Evolutionary conservation across 805 yeast species (phyloP).

Genomic region (Nakazawaea ishiwadae): DNA sequence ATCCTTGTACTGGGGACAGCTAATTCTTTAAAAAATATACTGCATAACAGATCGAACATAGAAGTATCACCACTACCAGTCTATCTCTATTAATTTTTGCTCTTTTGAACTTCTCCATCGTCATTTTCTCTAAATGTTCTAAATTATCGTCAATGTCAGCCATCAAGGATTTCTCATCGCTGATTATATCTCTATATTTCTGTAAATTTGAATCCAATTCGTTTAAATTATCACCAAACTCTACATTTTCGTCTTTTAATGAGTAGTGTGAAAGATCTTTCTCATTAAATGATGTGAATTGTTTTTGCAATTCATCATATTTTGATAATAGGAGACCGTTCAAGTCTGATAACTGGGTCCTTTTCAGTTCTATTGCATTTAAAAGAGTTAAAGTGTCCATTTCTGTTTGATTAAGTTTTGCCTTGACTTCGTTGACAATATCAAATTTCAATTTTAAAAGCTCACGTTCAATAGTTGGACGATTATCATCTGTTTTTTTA

Average conservation of each 20-base stretch:
- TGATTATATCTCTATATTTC: constrained; percentile 10
- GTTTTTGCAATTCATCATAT: constrained; percentile 24
- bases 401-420: constrained; percentile 22
- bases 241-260: constrained; percentile 7
- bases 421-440: constrained; percentile 22
- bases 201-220: constrained; percentile 16
- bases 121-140: constrained; percentile 3
- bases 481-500: background rate
- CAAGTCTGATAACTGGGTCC: constrained; percentile 19
- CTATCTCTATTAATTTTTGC: constrained; percentile 5
- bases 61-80: background rate
- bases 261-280: constrained; percentile 18
- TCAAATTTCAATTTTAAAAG: constrained; percentile 20
- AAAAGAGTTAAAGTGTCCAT: constrained; percentile 22
- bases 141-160: constrained; percentile 9
- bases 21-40: background rate
- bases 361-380: constrained; percentile 23
- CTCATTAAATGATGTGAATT: constrained; percentile 23
- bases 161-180: constrained; percentile 10
- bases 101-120: constrained; percentile 2
- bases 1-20: too few relatives aligned
- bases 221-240: constrained; percentile 22
- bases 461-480: constrained; percentile 19
- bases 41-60: background rate
- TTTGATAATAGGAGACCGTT: constrained; percentile 20